Evolutionary conservation across 495 filamentous ascomycete genomes (phyloP), one percentile per base, ranked within the genome.

Genomic region (Daldinia loculata): DNA sequence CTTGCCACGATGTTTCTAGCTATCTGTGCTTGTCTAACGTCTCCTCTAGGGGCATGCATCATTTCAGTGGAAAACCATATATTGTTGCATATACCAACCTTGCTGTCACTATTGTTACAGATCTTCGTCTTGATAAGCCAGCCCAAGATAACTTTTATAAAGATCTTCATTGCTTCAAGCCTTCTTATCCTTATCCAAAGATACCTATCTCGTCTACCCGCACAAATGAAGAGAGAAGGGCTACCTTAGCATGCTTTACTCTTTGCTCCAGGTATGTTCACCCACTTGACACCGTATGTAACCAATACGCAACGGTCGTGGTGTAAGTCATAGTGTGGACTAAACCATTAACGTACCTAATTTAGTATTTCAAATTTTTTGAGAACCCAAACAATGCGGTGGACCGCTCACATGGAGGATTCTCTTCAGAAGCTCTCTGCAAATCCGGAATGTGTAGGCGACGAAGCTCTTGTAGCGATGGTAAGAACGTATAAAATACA

Each of bases 51-150:
- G 71, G 56, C 7, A 77, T 76, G 75, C 67, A 75, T 29, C 57
- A 74, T 15, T 76, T 73, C 59, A 64, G 26, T 29, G 67, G 72
- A 5, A 83, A 81, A 30, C 77, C 78, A 9, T 76, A 76, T 22
- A 76, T 84, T 22, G 79, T 79, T 17, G 77, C 86, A 53, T 76
- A 83, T 38, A 75, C 79, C 3, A 84, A 85, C 55, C 76, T 90
- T 19, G 78, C 87, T 3, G 81, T 84, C 57, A 82, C 85, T 0
- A 56, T 90, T 11, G 77, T 88, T 0, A 83, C 77, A 24, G 87
- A 89, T 45, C 79, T 89, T 26, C 82, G 84, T n/a, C 81, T 90
- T 19, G 85, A 89, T 67, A 84, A 83, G 64, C 70, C 77, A 15
- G 66, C 80, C 1, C 70, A 77, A 30, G 75, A 76, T 7, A 62